These are phyloP conservation scores for Gaeumannomyces sp. DNA, from an alignment of 2,329 filamentous ascomycete genomes.

Conservation along the genomic window DNA sequence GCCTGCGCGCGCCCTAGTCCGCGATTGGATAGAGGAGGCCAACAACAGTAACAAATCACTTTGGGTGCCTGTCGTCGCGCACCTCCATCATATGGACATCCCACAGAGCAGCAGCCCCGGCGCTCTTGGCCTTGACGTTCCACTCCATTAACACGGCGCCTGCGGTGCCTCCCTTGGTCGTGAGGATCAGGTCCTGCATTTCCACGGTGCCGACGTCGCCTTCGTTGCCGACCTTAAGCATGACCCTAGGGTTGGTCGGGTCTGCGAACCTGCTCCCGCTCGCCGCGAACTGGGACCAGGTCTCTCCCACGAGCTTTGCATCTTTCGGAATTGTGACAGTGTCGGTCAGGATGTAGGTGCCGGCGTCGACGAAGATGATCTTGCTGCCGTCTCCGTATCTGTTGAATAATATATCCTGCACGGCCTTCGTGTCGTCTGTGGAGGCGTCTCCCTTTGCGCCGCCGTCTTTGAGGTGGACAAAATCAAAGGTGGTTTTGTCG, in stretches of 20 bases:
- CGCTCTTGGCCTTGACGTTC: conserved; percentile 52
- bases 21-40: too few relatives aligned
- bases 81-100: too few relatives aligned
- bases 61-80: too few relatives aligned
- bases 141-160: conserved; percentile 66
- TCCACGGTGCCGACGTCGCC: conserved; percentile 59
- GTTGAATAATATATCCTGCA: conserved; percentile 40
- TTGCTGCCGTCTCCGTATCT: conserved; percentile 27
- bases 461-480: conserved; percentile 14
- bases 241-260: conserved; percentile 52
- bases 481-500: conserved; percentile 5
- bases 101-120: conserved; percentile 58
- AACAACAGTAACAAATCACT: too few relatives aligned
- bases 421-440: conserved; percentile 31
- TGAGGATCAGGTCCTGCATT: conserved; percentile 61
- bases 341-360: conserved; percentile 32
- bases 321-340: conserved; percentile 50
- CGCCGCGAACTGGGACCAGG: conserved; percentile 63
- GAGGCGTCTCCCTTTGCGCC: conserved; percentile 13
- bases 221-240: conserved; percentile 56
- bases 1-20: too few relatives aligned
- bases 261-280: conserved; percentile 44
- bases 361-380: conserved; percentile 22
- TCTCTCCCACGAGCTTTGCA: conserved; percentile 62
- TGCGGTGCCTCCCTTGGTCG: conserved; percentile 40